Conservation (phyloP, 805 yeast species). For the Wickerhamiella musiphila region DNA sequence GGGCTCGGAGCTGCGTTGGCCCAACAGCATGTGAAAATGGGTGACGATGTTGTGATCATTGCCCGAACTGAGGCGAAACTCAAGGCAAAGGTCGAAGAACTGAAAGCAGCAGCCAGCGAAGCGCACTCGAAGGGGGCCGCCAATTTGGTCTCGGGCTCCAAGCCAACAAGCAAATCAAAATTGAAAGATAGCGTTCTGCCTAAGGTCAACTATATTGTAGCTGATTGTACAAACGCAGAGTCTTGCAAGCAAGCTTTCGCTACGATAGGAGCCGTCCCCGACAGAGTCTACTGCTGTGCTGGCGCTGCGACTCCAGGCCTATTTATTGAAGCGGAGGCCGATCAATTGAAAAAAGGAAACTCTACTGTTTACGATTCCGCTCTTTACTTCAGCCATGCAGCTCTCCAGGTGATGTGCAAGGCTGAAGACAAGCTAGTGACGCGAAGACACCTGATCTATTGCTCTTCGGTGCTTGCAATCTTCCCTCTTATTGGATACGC, state of each 20-base stretch:
- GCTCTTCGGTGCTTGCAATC: conserved; percentile 64
- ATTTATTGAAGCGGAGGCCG: conserved; percentile 45
- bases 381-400: conserved; percentile 51
- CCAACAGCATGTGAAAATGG: conserved; percentile 30
- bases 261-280: conserved; percentile 33
- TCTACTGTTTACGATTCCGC: conserved; percentile 58
- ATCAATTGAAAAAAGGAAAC: conserved; percentile 45
- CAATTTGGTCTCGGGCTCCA: not conserved
- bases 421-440: conserved; percentile 13
- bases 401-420: conserved; percentile 19
- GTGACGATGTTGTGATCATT: conserved; percentile 54
- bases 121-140: too few species aligned
- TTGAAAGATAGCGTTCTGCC: conserved; percentile 4
- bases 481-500: conserved; percentile 84
- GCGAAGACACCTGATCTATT: conserved; percentile 38
- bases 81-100: conserved; percentile 28
- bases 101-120: conserved; percentile 22
- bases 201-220: conserved; percentile 30
- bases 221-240: conserved; percentile 47
- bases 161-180: too few species aligned
- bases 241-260: conserved; percentile 31
- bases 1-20: conserved; percentile 82
- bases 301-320: conserved; percentile 72
- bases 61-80: conserved; percentile 59
- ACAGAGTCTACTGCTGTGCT: conserved; percentile 69